These are phyloP conservation scores for Geotrichum klebahnii DNA, from an alignment of 1,139 yeast species.

Conservation along the genomic window DNA sequence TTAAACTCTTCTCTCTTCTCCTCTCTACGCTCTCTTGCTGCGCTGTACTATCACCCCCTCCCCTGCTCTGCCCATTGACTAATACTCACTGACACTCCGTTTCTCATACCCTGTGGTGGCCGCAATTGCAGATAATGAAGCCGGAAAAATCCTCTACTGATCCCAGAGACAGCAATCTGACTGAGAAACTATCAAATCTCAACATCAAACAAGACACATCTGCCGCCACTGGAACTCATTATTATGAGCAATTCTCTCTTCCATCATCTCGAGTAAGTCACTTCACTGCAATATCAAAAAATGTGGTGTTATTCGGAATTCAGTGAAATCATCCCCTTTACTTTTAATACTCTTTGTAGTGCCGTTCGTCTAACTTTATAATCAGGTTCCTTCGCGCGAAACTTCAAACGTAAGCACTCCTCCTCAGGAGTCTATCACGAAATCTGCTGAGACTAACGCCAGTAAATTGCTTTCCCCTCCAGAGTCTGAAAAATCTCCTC, in stretches of 20 bases:
- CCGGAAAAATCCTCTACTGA: not conserved
- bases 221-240: slow-evolving; percentile 33
- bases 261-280: slow-evolving; percentile 34
- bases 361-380: slow-evolving; percentile 1
- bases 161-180: slow-evolving; percentile 1
- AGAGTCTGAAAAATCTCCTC: not conserved
- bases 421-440: not conserved
- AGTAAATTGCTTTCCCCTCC: not conserved
- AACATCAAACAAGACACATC: slow-evolving; percentile 31
- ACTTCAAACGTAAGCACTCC: not conserved
- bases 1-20: too few species aligned
- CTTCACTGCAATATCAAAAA: slow-evolving; percentile 23
- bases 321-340: not conserved
- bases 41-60: too few species aligned
- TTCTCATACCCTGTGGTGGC: too few species aligned
- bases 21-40: too few species aligned
- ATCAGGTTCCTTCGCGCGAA: not conserved
- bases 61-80: too few species aligned
- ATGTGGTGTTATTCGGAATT: slow-evolving; percentile 13
- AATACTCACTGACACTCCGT: not conserved
- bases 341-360: too few species aligned
- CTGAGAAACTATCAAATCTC: slow-evolving; percentile 24
- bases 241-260: slow-evolving; percentile 35
- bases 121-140: not conserved
- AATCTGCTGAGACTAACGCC: not conserved